A percentile compares a stretch with the other conserved stretches of the same genome.
phyloP scores from a whole-genome alignment of 2,329 filamentous ascomycete genomes.

The Myrmaecium sp. region DNA sequence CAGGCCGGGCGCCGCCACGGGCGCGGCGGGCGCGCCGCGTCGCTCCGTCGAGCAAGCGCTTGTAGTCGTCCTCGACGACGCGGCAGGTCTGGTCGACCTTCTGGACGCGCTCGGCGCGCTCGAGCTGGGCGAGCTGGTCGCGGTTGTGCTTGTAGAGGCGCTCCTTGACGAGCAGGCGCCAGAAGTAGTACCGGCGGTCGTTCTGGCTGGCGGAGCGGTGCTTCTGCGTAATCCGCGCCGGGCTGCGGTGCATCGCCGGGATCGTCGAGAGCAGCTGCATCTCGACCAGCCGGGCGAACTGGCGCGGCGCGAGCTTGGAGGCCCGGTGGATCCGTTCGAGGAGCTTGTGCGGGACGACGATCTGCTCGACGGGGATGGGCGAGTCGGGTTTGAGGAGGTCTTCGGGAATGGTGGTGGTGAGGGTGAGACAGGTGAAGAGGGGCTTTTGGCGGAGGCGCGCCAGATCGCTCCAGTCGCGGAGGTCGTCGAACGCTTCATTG shows the following conservation, averaged over 20 bases:
- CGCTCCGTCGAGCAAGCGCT: conserved; percentile 40
- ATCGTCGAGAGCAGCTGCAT: conserved; percentile 52
- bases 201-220: conserved; percentile 36
- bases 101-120: conserved; percentile 48
- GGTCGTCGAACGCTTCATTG: conserved; percentile 67
- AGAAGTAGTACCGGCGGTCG: conserved; percentile 49
- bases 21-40: conserved; percentile 20
- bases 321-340: conserved; percentile 37
- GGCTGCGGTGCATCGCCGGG: conserved; percentile 29
- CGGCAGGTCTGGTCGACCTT: conserved; percentile 54
- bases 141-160: conserved; percentile 60
- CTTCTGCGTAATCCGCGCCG: conserved; percentile 25
- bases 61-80: conserved; percentile 56
- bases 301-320: conserved; percentile 58
- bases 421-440: conserved; percentile 37
- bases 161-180: conserved; percentile 61
- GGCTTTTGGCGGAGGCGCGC: conserved; percentile 42
- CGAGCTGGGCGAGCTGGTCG: conserved; percentile 53
- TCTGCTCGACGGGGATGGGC: conserved; percentile 31
- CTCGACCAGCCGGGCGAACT: conserved; percentile 59
- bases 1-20: too few relatives aligned
- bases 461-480: conserved; percentile 61
- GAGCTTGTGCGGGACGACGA: conserved; percentile 41
- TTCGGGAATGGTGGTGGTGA: conserved; percentile 31
- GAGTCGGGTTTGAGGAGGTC: conserved; percentile 36